Evolutionary conservation across 306 rosid genomes (phyloP), one percentile per base, ranked within the genome.

Genomic region (Macrotyloma uniflorum): DNA sequence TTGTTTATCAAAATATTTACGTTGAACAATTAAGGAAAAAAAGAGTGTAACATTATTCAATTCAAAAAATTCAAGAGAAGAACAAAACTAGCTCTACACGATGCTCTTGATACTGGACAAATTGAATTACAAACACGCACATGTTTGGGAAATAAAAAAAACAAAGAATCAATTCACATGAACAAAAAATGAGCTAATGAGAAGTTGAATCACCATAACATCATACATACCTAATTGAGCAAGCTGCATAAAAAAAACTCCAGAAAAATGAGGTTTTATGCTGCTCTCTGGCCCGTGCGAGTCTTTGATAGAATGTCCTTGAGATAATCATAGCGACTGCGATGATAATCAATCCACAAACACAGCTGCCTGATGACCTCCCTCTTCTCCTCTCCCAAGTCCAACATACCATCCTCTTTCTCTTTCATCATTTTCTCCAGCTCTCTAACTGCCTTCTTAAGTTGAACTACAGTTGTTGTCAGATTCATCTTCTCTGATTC

Each of bases 321-420:
- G 83, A 95, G 94, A 85, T 84, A 42, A 72, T 96, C 93, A 61
- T 69, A 87, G 58, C 96, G 91, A 66, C 84, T 67, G 20, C 95
- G 93, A 68, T 96, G 97, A 87, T 96, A 93, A 78, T 96, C 98
- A 45, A 93, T 88, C 96, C 93, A 93, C 35, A 96, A 20, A 84
- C 99, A 96, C 23, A 96, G 93, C 70, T 95, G 99, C 87, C 97
- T 83, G 30, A 95, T 95, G 65, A 95, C 99, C 65, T 95, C 98
- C 74, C 94, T 82, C 87, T 95, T 95, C 89, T 95, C 99, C 86
- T 95, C 99, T 55, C 88, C 90, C 78, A 91, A 66, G n/a, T 72
- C 82, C 85, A 89, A 4, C 5, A 92, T 87, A 6, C 88, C 88
- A 12, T 84, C 86, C 11, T 88, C 90, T 82, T 93, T 91, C 85